phyloP scores from a whole-genome alignment of 148 eudicot species.

The Rheum nobile region DNA sequence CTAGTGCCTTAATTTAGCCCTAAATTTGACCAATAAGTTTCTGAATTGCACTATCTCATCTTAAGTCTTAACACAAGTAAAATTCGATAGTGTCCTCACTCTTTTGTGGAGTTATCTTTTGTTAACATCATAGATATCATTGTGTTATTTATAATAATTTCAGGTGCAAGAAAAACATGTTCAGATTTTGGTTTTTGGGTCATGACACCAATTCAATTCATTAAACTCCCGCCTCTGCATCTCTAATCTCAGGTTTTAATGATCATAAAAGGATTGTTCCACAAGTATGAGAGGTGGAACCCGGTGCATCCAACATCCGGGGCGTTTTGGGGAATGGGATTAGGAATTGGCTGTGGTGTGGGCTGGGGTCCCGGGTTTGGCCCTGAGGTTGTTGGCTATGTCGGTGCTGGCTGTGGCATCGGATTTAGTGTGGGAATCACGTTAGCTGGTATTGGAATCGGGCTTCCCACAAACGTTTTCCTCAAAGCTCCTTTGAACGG shows the following conservation, averaged over 20 bases:
- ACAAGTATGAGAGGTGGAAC: conserved; percentile 88
- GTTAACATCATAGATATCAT: neutral
- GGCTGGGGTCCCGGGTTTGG: conserved; percentile 99
- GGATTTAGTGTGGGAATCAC: conserved; percentile 92
- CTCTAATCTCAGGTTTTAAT: conserved; percentile 43
- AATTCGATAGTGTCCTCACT: too few species aligned
- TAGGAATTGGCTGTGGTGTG: conserved; percentile 93
- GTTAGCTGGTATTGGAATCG: conserved; percentile 81
- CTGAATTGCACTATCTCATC: neutral
- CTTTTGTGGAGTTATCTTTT: too few species aligned
- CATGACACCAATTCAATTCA: neutral
- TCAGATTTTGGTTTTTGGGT: neutral
- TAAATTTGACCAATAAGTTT: neutral
- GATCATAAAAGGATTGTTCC: conserved; percentile 76
- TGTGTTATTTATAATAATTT: neutral
- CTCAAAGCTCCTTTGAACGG: conserved; percentile 58
- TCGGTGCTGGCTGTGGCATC: conserved; percentile 95
- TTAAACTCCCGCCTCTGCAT: neutral
- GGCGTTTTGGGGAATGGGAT: conserved; percentile 96
- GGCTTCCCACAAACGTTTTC: conserved; percentile 71
- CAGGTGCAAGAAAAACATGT: neutral
- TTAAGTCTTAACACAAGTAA: neutral
- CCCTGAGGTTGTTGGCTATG: conserved; percentile 92
- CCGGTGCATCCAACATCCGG: conserved; percentile 97
- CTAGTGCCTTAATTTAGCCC: neutral